Percentiles rank a stretch among this genome's conserved stretches.
Conservation (phyloP, 306 rosid species). For the Ormosia semicastrata region DNA sequence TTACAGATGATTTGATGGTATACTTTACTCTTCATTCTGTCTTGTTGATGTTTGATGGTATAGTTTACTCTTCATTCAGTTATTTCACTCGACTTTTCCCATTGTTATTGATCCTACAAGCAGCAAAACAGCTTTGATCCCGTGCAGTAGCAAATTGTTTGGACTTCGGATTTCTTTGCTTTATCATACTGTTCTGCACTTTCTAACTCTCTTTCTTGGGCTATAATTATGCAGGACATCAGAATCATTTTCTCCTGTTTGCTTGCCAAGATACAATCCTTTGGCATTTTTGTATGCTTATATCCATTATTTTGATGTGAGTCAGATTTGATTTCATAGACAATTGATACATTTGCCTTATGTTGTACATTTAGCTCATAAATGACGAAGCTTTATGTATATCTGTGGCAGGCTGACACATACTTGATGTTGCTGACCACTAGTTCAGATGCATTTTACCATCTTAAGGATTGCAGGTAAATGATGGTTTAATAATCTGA, state of each 20-base stretch:
- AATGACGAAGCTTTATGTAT: constrained; percentile 11
- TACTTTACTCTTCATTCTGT: background rate
- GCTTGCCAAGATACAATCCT: constrained; percentile 95
- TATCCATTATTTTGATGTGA: constrained; percentile 86
- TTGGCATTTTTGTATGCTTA: constrained; percentile 93
- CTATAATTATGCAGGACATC: constrained; percentile 79
- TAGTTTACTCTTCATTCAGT: constrained; percentile 10
- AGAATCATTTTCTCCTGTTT: constrained; percentile 90
- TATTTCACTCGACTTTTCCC: background rate
- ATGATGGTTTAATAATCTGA: constrained; percentile 12
- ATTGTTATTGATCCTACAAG: background rate
- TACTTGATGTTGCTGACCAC: constrained; percentile 85
- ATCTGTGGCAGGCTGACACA: constrained; percentile 68
- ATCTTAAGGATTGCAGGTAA: constrained; percentile 95
- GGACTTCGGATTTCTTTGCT: background rate
- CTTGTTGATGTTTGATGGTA: background rate
- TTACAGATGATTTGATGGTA: background rate
- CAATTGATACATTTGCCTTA: background rate
- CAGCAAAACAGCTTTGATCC: background rate
- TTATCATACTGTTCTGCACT: background rate
- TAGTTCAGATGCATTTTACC: constrained; percentile 86
- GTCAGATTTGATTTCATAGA: constrained; percentile 29
- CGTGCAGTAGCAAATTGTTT: background rate
- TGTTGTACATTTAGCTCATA: constrained; percentile 14
- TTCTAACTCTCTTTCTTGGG: constrained; percentile 9